A percentile compares a stretch with the other conserved stretches of the same genome.
Evolutionary conservation across 2,329 filamentous ascomycete genomes (phyloP).

Genomic region (Chalara sp.): DNA sequence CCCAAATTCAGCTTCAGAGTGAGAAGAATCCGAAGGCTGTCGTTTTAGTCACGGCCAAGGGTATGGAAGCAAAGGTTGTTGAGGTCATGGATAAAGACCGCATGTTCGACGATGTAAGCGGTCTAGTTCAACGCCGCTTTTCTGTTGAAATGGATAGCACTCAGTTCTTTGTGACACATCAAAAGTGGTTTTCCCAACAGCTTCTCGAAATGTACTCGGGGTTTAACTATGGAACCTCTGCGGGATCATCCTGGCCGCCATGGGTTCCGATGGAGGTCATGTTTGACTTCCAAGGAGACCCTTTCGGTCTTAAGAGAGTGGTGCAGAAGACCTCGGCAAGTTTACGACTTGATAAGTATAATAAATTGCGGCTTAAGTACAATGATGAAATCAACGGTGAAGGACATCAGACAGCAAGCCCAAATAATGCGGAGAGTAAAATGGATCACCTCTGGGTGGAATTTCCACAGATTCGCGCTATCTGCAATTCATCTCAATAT

Average conservation of each 20-base stretch:
- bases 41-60: constrained; percentile 93
- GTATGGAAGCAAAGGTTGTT: constrained; percentile 95
- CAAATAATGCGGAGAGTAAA: constrained; percentile 61
- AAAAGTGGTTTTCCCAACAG: constrained; percentile 79
- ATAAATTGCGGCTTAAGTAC: constrained; percentile 91
- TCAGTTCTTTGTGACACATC: constrained; percentile 95
- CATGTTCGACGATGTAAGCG: constrained; percentile 86
- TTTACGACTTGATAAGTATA: constrained; percentile 96
- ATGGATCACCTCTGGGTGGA: constrained; percentile 97
- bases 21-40: constrained; percentile 97
- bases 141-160: constrained; percentile 94
- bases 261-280: constrained; percentile 99
- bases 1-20: constrained; percentile 96
- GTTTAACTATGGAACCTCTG: constrained; percentile 81
- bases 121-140: constrained; percentile 90
- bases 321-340: constrained; percentile 95
- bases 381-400: constrained; percentile 76
- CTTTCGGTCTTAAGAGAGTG: constrained; percentile 95
- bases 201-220: constrained; percentile 90
- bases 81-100: constrained; percentile 97
- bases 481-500: constrained; percentile 96
- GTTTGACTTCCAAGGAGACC: constrained; percentile 90
- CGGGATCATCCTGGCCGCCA: constrained; percentile 86
- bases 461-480: constrained; percentile 87
- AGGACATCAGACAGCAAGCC: constrained; percentile 43